These are phyloP conservation scores for Alternaria viburni DNA, from an alignment of 2,329 filamentous ascomycete species.

Conservation along the genomic window DNA sequence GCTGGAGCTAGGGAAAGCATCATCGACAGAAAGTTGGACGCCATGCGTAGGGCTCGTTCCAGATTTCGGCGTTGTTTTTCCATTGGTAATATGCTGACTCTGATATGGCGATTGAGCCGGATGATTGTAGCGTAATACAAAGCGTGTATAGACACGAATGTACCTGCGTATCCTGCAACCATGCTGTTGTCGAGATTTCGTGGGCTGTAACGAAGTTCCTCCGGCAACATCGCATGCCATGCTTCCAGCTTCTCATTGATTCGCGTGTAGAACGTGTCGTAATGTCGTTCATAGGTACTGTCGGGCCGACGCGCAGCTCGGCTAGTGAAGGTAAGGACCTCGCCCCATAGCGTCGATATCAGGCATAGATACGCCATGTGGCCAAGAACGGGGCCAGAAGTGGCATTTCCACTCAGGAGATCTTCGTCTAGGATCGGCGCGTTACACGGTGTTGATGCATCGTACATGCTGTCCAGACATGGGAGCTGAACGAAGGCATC, in stretches of 20 bases:
- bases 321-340: constrained; percentile 66
- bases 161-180: constrained; percentile 60
- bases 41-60: constrained; percentile 35
- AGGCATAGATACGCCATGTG: constrained; percentile 67
- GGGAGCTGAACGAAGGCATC: constrained; percentile 73
- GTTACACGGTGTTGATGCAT: constrained; percentile 63
- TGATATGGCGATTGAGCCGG: constrained; percentile 67
- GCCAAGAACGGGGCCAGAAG: constrained; percentile 47
- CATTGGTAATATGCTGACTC: constrained; percentile 31
- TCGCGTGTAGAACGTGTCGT: constrained; percentile 61
- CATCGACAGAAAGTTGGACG: constrained; percentile 39
- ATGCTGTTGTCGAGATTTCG: constrained; percentile 65
- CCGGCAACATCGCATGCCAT: constrained; percentile 66
- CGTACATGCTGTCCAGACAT: constrained; percentile 65
- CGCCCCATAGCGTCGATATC: constrained; percentile 69
- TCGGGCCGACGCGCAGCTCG: constrained; percentile 56
- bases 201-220: constrained; percentile 60
- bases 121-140: constrained; percentile 70
- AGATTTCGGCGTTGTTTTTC: constrained; percentile 42
- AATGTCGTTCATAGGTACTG: constrained; percentile 52
- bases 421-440: constrained; percentile 67
- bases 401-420: constrained; percentile 48
- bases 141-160: constrained; percentile 69
- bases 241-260: constrained; percentile 60
- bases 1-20: constrained; percentile 40